These are phyloP conservation scores for Aureobasidium sp. DNA, from an alignment of 2,329 filamentous ascomycete species.

Conservation along the genomic window DNA sequence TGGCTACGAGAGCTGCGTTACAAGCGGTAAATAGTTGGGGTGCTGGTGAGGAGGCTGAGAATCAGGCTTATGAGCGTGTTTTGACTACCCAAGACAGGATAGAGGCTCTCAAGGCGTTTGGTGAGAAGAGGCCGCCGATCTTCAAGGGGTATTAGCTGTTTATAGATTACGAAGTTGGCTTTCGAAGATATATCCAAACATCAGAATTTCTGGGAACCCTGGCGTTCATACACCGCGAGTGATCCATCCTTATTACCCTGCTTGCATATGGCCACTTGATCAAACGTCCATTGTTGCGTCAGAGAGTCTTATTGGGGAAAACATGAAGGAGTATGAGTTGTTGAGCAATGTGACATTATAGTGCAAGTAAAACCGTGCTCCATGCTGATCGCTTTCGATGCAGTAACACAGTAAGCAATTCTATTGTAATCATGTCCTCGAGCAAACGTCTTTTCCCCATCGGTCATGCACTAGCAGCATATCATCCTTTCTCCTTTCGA, in stretches of 20 bases:
- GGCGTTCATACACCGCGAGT: no score
- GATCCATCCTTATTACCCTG: no score
- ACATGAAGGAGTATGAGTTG: background rate
- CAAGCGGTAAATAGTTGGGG: constrained; percentile 77
- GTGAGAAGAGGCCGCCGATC: constrained; percentile 75
- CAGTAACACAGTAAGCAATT: background rate
- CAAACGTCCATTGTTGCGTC: no score
- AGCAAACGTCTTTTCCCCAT: background rate
- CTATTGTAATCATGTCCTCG: background rate
- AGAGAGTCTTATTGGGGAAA: no score
- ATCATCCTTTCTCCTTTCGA: background rate
- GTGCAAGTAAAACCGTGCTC: background rate
- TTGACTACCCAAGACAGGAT: constrained; percentile 86
- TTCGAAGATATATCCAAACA: no score
- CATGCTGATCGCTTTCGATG: constrained; percentile 4
- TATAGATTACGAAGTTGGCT: no score
- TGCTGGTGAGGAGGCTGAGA: constrained; percentile 79
- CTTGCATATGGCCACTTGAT: no score
- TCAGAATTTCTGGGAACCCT: no score
- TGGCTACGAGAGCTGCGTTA: constrained; percentile 83
- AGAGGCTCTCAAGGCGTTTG: constrained; percentile 90
- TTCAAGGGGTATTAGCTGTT: constrained; percentile 62
- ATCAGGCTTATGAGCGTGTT: constrained; percentile 85
- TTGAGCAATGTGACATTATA: constrained; percentile 1
- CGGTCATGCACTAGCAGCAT: background rate